Evolutionary conservation across 2,329 filamentous ascomycete genomes (phyloP).

Genomic region (Penicillium sp.): DNA sequence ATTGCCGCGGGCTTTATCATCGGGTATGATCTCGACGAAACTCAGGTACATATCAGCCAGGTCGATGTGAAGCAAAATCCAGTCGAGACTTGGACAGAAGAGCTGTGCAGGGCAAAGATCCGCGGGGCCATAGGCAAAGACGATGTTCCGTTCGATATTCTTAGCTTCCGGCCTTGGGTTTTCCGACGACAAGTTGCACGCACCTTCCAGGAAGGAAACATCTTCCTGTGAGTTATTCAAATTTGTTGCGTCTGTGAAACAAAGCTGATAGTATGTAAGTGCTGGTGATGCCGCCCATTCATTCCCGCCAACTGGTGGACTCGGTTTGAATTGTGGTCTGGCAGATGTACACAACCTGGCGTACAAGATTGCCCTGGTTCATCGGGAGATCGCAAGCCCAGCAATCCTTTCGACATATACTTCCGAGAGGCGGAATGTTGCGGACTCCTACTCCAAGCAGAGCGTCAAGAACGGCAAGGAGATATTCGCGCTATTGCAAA

Average conservation of each 20-base stretch:
- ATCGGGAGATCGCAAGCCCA: slow-evolving; percentile 30
- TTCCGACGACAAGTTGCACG: slow-evolving; percentile 46
- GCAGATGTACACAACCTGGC: slow-evolving; percentile 55
- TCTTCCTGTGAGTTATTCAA: slow-evolving; percentile 39
- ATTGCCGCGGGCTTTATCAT: slow-evolving; percentile 49
- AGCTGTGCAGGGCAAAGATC: slow-evolving; percentile 35
- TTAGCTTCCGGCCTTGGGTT: slow-evolving; percentile 47
- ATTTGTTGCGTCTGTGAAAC: too few species aligned
- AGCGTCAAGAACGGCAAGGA: slow-evolving; percentile 49
- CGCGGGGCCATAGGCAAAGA: slow-evolving; percentile 29
- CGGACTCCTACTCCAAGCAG: slow-evolving; percentile 44
- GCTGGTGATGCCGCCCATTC: slow-evolving; percentile 60
- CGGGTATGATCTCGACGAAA: slow-evolving; percentile 44
- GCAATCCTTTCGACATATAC: slow-evolving; percentile 42
- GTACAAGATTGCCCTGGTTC: slow-evolving; percentile 43
- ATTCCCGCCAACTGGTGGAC: slow-evolving; percentile 56
- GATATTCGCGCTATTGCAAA: slow-evolving; percentile 45
- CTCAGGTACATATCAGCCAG: slow-evolving; percentile 49
- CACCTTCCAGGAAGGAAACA: slow-evolving; percentile 37
- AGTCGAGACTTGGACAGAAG: slow-evolving; percentile 39
- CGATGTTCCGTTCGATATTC: slow-evolving; percentile 39
- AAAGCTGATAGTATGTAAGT: slow-evolving; percentile 1
- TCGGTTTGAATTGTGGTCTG: slow-evolving; percentile 58
- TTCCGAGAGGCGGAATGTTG: slow-evolving; percentile 41
- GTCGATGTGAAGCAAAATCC: slow-evolving; percentile 44